phyloP scores from a whole-genome alignment of 2,329 filamentous ascomycete genomes.

The Arthroderma uncinatum region DNA sequence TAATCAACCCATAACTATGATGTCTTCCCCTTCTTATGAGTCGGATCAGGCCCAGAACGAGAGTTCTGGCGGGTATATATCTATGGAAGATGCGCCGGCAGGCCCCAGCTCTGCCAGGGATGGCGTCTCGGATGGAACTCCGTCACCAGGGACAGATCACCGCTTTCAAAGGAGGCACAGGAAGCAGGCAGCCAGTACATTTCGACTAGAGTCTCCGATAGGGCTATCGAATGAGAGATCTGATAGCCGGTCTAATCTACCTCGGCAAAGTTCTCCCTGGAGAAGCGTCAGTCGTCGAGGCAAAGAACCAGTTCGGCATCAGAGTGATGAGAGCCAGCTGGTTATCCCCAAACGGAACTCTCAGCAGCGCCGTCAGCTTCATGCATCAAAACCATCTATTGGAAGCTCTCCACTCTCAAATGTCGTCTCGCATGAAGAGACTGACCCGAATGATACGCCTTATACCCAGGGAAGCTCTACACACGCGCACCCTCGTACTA shows the following conservation, averaged over 20 bases:
- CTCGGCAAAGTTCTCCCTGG: background rate
- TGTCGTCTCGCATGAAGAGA: background rate
- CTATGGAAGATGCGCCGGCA: background rate
- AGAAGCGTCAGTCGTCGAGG: background rate
- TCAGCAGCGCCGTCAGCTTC: background rate
- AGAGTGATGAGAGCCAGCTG: background rate
- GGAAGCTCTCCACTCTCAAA: slow-evolving; percentile 4
- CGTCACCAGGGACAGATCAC: background rate
- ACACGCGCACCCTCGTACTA: background rate
- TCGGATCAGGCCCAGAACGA: background rate
- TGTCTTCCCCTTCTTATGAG: background rate
- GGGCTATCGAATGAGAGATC: background rate
- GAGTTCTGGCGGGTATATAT: background rate
- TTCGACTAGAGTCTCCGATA: slow-evolving; percentile 11
- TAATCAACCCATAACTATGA: background rate
- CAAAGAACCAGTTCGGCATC: background rate
- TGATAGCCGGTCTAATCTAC: background rate
- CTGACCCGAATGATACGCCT: background rate
- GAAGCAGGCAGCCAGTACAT: slow-evolving; percentile 12
- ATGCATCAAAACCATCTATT: background rate
- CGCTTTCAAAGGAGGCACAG: slow-evolving; percentile 7
- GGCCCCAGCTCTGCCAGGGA: background rate
- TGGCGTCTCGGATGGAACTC: background rate
- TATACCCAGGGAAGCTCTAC: background rate
- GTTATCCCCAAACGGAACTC: slow-evolving; percentile 1